Percentiles rank a stretch among this genome's conserved stretches.
These are phyloP conservation scores for Purpureocillium takamizusanense DNA, from an alignment of 2,329 filamentous ascomycete genomes.

Conservation along the genomic window DNA sequence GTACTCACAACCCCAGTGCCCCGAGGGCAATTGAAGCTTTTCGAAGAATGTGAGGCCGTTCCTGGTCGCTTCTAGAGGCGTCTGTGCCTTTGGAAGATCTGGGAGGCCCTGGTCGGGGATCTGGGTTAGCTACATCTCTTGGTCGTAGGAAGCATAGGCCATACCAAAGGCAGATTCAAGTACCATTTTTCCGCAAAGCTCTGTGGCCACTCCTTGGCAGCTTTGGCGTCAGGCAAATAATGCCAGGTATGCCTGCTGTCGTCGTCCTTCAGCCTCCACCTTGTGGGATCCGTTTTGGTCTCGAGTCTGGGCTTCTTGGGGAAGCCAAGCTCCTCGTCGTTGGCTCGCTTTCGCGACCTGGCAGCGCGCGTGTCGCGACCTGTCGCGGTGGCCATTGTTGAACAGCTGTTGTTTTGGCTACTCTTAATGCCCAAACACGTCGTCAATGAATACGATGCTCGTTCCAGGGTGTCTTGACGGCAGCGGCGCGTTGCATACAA, in stretches of 20 bases:
- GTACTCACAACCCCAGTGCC: slow-evolving; percentile 96
- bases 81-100: slow-evolving; percentile 60
- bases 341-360: slow-evolving; percentile 33
- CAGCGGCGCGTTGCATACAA: no score
- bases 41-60: slow-evolving; percentile 89
- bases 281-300: slow-evolving; percentile 63
- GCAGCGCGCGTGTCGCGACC: slow-evolving; percentile 18
- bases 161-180: slow-evolving; percentile 69
- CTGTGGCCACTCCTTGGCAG: slow-evolving; percentile 73
- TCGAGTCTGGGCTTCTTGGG: slow-evolving; percentile 39
- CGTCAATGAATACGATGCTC: no score
- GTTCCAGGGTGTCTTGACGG: no score
- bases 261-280: slow-evolving; percentile 81
- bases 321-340: slow-evolving; percentile 26
- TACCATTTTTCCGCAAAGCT: slow-evolving; percentile 83
- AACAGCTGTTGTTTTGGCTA: no score
- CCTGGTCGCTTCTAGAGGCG: slow-evolving; percentile 64
- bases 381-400: slow-evolving; percentile 19
- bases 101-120: slow-evolving; percentile 54
- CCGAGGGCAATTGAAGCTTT: slow-evolving; percentile 76
- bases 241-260: slow-evolving; percentile 88
- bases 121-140: not conserved
- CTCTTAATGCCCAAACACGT: no score
- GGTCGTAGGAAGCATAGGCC: no score
- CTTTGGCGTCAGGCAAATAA: slow-evolving; percentile 69